Evolutionary conservation across 805 yeast genomes (phyloP).

Genomic region (Blastobotrys robertii): DNA sequence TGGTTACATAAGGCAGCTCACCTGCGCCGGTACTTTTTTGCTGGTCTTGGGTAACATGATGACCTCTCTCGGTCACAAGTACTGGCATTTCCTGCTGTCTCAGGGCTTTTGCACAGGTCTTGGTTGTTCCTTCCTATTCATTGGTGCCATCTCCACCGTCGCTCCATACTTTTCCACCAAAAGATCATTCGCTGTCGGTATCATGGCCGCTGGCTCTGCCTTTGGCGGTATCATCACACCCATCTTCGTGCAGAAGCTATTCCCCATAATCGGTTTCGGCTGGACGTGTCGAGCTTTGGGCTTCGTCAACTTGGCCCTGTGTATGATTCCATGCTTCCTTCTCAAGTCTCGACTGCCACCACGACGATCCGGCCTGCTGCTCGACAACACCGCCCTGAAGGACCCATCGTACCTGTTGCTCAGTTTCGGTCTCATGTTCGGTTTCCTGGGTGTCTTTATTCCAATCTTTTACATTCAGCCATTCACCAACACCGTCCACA

Average conservation of each 20-base stretch:
- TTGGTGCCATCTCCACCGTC: slow-evolving; percentile 36
- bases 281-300: slow-evolving; percentile 42
- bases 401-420: slow-evolving; percentile 16
- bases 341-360: slow-evolving; percentile 22
- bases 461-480: slow-evolving; percentile 28
- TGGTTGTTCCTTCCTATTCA: slow-evolving; percentile 35
- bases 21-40: slow-evolving; percentile 19
- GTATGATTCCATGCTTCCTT: slow-evolving; percentile 16
- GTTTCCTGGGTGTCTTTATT: slow-evolving; percentile 33
- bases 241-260: slow-evolving; percentile 35
- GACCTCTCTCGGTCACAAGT: slow-evolving; percentile 28
- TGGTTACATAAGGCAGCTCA: slow-evolving; percentile 16
- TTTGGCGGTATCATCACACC: slow-evolving; percentile 43
- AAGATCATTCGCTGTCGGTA: slow-evolving; percentile 36
- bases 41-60: slow-evolving; percentile 25
- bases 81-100: slow-evolving; percentile 42
- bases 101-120: slow-evolving; percentile 42
- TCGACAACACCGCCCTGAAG: slow-evolving; percentile 15
- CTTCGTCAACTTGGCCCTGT: slow-evolving; percentile 29
- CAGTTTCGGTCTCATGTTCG: slow-evolving; percentile 14
- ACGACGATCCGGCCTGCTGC: slow-evolving; percentile 15
- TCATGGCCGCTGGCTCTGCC: slow-evolving; percentile 41
- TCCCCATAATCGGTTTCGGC: slow-evolving; percentile 35
- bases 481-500: slow-evolving; percentile 20
- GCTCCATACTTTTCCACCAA: slow-evolving; percentile 36